Base-by-base conservation (phyloP, 306 rosid genomes). In the Casuarina cunninghamiana region DNA sequence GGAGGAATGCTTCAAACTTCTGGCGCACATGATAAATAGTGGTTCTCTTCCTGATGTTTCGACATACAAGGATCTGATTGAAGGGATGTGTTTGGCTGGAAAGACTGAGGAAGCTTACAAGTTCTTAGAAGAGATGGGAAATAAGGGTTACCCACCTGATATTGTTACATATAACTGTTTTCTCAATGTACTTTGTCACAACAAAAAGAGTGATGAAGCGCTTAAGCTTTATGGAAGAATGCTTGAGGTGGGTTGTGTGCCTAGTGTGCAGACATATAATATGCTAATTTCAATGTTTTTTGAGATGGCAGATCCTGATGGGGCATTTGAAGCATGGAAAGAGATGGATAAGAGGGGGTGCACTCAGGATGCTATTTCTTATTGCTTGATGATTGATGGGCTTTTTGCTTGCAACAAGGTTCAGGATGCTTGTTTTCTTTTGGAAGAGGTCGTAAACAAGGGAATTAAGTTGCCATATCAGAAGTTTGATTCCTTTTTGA, bases 11-110 rank as follows among this genome's bases (percentile, higher is more conserved):
- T 85, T 89, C 58, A 83, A 82, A 81, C 85, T 87, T 71, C 73
- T 88, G 75, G 92, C 75, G 69, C 82, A 83, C 84, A 94, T 92
- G 98, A 78, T 92, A 72, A 83, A 83, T 77, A 90, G 92, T 48
- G 97, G 98, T 58, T 90, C 95, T 75, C 92, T 92, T 73, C 98
- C 97, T 37, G 97, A 92, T 77, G 98, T 94, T 78, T 80, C 97
- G 35, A 92, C 98, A n/a, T 94, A 92, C 82, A 89, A 89, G 79
- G 93, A 87, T 37, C 81, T 94, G 72, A 83, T 92, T 46, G 97
- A 94, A 82, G 98, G 97, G 72, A 92, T 92, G 95, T 92, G 95
- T 83, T 68, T 89, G 86, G 87, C 84, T 51, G 97, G 91, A 68
- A 92, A 89, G 83, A 81, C 87, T 45, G 89, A 86, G 15, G 91